phyloP scores from a whole-genome alignment of 2,329 filamentous ascomycete species.

The Botrytis cinerea region DNA sequence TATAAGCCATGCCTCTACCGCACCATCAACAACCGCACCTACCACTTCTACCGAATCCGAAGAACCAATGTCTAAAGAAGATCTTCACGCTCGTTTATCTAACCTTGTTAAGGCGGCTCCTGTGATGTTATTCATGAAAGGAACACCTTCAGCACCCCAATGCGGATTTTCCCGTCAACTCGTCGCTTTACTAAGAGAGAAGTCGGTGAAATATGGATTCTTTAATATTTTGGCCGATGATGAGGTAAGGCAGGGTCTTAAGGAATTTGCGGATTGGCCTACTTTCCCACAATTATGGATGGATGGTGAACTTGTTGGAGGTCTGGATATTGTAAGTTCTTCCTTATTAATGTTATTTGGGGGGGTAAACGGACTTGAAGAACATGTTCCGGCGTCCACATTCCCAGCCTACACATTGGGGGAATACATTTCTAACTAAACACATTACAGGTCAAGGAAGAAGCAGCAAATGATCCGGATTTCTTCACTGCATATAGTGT shows the following conservation, averaged over 20 bases:
- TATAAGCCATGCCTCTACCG: conserved; percentile 42
- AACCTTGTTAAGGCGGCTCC: conserved; percentile 93
- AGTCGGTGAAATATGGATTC: conserved; percentile 94
- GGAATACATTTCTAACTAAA: conserved; percentile 21
- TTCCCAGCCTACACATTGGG: not conserved
- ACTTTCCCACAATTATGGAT: conserved; percentile 97
- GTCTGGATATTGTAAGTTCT: conserved; percentile 85
- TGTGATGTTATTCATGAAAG: conserved; percentile 99
- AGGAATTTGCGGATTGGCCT: conserved; percentile 98
- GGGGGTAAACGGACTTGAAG: not conserved
- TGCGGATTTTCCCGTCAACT: conserved; percentile 92
- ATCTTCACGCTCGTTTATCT: conserved; percentile 75
- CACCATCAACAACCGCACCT: conserved; percentile 29
- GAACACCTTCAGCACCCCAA: conserved; percentile 82
- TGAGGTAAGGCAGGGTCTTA: conserved; percentile 92
- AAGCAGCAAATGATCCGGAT: conserved; percentile 77
- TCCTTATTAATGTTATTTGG: not conserved
- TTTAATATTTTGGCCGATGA: conserved; percentile 99
- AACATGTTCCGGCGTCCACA: not conserved
- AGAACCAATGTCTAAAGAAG: conserved; percentile 71
- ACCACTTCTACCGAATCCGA: conserved; percentile 37
- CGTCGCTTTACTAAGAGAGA: conserved; percentile 82
- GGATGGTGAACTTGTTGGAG: conserved; percentile 85
- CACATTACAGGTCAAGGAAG: conserved; percentile 77
- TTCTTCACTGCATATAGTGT: conserved; percentile 74